Conservation (phyloP, 768 basidiomycete genomes). For the Russula ochroleuca region DNA sequence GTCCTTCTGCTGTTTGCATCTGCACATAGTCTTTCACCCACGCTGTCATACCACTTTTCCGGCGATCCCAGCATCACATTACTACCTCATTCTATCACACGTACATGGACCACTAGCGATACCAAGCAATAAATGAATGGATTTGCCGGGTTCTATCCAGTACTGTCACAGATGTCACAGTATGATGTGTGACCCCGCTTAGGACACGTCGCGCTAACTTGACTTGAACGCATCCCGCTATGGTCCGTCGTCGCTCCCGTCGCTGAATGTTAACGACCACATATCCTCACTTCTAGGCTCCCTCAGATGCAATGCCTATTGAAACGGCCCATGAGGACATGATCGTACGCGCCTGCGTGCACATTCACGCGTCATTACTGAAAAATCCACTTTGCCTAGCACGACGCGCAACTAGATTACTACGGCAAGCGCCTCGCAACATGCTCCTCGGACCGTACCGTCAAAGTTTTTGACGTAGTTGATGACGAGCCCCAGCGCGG, state of each 20-base stretch:
- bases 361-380: background rate
- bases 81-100: slow-evolving; percentile 15
- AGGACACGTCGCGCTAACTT: background rate
- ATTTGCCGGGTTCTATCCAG: background rate
- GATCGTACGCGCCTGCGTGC: slow-evolving; percentile 64
- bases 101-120: slow-evolving; percentile 18
- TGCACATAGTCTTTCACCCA: background rate
- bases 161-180: slow-evolving; percentile 7
- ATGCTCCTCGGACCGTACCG: slow-evolving; percentile 91
- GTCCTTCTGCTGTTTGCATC: slow-evolving; percentile 13
- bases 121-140: slow-evolving; percentile 36
- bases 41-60: slow-evolving; percentile 14
- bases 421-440: slow-evolving; percentile 96
- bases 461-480: slow-evolving; percentile 92
- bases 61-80: slow-evolving; percentile 22
- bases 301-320: slow-evolving; percentile 70
- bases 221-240: slow-evolving; percentile 4
- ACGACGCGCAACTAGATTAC: slow-evolving; percentile 97
- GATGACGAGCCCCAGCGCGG: slow-evolving; percentile 74
- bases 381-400: slow-evolving; percentile 43
- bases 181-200: slow-evolving; percentile 9
- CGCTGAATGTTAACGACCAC: background rate
- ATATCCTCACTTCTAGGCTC: slow-evolving; percentile 8
- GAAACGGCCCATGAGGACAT: slow-evolving; percentile 98
- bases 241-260: slow-evolving; percentile 12